A percentile compares a stretch with the other conserved stretches of the same genome.
phyloP scores from a whole-genome alignment of 108 stramenopile genomes.

The Fragilaria crotonensis region DNA sequence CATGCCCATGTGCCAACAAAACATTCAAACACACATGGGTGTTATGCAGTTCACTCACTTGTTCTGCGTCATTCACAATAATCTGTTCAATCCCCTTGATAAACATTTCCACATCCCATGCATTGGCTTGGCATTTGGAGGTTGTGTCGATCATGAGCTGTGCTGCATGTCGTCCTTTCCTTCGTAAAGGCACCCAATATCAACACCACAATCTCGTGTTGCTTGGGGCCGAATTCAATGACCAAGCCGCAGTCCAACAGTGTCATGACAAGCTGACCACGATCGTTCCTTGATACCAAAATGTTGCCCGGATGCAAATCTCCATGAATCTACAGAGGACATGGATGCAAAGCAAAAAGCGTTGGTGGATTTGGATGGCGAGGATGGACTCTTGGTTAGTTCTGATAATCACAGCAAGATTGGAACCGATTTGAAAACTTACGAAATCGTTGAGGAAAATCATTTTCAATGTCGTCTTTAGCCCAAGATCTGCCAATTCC shows the following conservation, averaged over 20 bases:
- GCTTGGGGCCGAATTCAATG: conserved; percentile 73
- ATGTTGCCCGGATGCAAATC: conserved; percentile 63
- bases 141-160: conserved; percentile 79
- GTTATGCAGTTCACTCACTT: conserved; percentile 16
- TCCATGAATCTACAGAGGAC: conserved; percentile 14
- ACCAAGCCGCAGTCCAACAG: conserved; percentile 83
- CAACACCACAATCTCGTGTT: conserved; percentile 76
- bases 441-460: conserved; percentile 68
- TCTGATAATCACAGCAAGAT: too few relatives aligned
- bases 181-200: conserved; percentile 81
- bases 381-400: too few relatives aligned
- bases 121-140: conserved; percentile 59
- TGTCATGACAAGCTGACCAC: conserved; percentile 47
- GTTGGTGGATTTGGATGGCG: background rate
- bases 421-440: background rate
- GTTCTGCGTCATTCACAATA: conserved; percentile 46
- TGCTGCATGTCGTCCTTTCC: conserved; percentile 68
- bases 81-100: conserved; percentile 78
- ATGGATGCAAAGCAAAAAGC: background rate
- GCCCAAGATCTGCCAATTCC: conserved; percentile 61
- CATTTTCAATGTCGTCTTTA: conserved; percentile 84
- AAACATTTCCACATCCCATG: conserved; percentile 66
- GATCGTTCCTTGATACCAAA: conserved; percentile 47
- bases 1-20: background rate
- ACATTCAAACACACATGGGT: background rate